Evolutionary conservation across 164 flowering plant genomes (phyloP), one percentile per base, ranked within the genome.

Genomic region (Sextonia rubra): DNA sequence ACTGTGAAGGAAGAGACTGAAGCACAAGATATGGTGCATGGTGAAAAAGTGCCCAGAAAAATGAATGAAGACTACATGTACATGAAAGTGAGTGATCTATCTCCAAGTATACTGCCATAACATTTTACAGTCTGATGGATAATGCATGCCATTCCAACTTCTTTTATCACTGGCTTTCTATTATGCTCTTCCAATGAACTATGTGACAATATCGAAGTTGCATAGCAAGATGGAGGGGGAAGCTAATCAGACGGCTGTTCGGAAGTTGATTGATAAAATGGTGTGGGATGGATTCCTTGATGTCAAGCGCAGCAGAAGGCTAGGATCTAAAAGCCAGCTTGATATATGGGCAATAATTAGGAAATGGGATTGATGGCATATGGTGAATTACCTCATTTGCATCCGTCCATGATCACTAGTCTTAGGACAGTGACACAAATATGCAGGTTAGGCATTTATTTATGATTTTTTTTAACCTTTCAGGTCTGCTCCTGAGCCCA

Each of bases 111-210:
- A 52, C 44, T 32, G 1, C 58, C 58, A 52, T 1, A 52, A 52
- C 58, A 52, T 15, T 17, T 4, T 14, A 52, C 20, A 17, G 20
- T 14, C 17, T 52, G 56, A 52, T 3, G 17, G 58, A 52, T 18
- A 52, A 52, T 32, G 7, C 58, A 3, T 14, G 6, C n/a, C 58
- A 3, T 52, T 52, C 58, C 14, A 52, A 52, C 58, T 52, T 14
- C 58, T 18, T 15, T 17, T 18, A 47, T 60, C 79, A 80, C 88
- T 92, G 98, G 98, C 97, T 37, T 72, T 92, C 71, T 92, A 83
- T 79, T 85, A 89, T 80, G 90, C 93, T 73, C 97, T 94, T 71
- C 91, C 94, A 14, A 83, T 92, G 97, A 78, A 84, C n/a, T 92
- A 90, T 75, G 83, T 94, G 62, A 81, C 92, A 0, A 75, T 83